A percentile compares a stretch with the other conserved stretches of the same genome.
Evolutionary conservation across 1,284 basidiomycete genomes (phyloP).

Genomic region (Rhodotorula sp.): DNA sequence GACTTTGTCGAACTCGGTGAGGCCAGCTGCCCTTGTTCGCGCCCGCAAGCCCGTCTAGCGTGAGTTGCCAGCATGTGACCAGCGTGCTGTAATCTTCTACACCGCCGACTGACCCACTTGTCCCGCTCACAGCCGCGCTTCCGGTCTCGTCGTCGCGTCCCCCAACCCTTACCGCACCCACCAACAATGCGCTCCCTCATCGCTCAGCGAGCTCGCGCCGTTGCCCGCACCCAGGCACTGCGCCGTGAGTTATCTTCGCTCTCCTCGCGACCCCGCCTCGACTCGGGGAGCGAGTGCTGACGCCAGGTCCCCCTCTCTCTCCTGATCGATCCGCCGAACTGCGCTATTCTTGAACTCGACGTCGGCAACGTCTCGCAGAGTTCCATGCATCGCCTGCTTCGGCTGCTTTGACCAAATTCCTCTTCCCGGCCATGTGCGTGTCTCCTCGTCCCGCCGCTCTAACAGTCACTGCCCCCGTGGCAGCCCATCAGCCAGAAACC

Average conservation of each 20-base stretch:
- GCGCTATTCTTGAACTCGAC: background rate
- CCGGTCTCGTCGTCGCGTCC: slow-evolving; percentile 1
- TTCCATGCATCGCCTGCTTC: slow-evolving; percentile 75
- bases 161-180: background rate
- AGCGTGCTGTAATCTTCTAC: no score
- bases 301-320: background rate
- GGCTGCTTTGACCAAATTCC: slow-evolving; percentile 80
- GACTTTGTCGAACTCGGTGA: no score
- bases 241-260: slow-evolving; percentile 11
- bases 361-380: slow-evolving; percentile 54
- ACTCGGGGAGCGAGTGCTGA: background rate
- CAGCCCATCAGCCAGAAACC: background rate
- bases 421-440: slow-evolving; percentile 88
- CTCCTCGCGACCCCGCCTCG: background rate
- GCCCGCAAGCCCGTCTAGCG: no score
- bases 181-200: slow-evolving; percentile 27
- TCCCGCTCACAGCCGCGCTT: slow-evolving; percentile 1
- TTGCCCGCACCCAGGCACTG: slow-evolving; percentile 17
- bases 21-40: no score
- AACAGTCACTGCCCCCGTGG: no score
- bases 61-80: no score
- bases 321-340: background rate
- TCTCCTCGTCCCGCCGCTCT: background rate
- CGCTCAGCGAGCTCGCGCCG: slow-evolving; percentile 29
- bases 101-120: background rate